These are phyloP conservation scores for Hymenoscyphus albidus DNA, from an alignment of 2,329 filamentous ascomycete species.

Conservation along the genomic window DNA sequence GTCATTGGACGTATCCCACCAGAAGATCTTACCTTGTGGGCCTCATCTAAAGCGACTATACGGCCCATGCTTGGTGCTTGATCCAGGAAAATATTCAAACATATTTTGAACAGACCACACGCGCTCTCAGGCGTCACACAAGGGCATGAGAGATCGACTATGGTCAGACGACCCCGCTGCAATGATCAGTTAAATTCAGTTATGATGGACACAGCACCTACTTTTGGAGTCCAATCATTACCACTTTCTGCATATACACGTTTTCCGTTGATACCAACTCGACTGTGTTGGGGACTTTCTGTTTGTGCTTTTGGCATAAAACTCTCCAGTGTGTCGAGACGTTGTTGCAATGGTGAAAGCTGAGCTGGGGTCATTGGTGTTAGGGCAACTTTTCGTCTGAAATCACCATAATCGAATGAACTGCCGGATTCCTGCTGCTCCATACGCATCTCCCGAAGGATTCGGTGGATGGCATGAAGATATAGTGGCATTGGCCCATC, in stretches of 20 bases:
- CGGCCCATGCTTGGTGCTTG: constrained; percentile 47
- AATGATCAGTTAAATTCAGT: background rate
- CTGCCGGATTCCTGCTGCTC: constrained; percentile 32
- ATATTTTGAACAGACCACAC: constrained; percentile 70
- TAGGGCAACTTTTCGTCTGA: constrained; percentile 37
- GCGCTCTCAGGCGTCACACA: constrained; percentile 64
- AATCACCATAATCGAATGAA: constrained; percentile 44
- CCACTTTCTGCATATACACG: background rate
- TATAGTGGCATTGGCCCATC: constrained; percentile 47
- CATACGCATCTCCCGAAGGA: constrained; percentile 49
- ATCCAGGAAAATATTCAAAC: constrained; percentile 62
- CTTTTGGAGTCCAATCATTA: constrained; percentile 28
- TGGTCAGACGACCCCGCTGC: constrained; percentile 53
- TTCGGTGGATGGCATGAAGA: constrained; percentile 44
- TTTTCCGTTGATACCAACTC: constrained; percentile 5
- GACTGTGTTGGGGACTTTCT: background rate
- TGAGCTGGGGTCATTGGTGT: constrained; percentile 47
- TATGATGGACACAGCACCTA: constrained; percentile 4
- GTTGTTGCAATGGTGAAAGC: constrained; percentile 50
- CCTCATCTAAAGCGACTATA: constrained; percentile 70
- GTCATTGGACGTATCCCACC: background rate
- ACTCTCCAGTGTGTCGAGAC: constrained; percentile 60
- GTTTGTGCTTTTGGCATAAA: constrained; percentile 47
- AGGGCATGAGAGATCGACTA: constrained; percentile 70
- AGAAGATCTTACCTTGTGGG: constrained; percentile 57